Base-by-base conservation (phyloP, 306 rosid species). In the Astragalus membranaceus region DNA sequence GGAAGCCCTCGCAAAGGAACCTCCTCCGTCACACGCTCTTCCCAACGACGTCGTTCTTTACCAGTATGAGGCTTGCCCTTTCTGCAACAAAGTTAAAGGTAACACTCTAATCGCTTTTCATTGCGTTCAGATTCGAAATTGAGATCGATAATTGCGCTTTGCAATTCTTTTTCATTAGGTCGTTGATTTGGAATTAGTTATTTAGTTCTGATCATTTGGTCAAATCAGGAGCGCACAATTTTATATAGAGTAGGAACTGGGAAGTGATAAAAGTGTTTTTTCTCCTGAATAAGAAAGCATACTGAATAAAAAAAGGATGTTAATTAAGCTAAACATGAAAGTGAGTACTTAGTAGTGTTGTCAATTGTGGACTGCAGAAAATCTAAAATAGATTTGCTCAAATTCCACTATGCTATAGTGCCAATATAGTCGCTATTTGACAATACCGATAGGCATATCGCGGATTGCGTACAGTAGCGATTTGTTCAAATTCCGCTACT, bases 31-130 rank as follows among this genome's bases (percentile, higher is more conserved):
- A 1, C 87, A 85, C 42, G 70, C 79, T 65, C 67, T 92, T 9
- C 96, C 96, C 0, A 52, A 76, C 65, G 95, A 89, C 3, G 96
- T 89, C 3, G 88, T 92, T 64, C 98, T 92, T 44, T 92, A 92
- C 73, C 98, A 89, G 81, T 92, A 86, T 51, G 96, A 92, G 83
- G 96, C 95, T 37, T 92, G 98, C 78, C 98, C 98, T 60, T 92
- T 92, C 82, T 92, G 98, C 77, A 89, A 92, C 53, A 92, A 92
- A 86, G 98, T 92, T 52, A 92, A 86, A 88, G 96, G 98, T 88
- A 6, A 37, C 5, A 7, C 23, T 1, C 10, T 10, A 4, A 5
- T 11, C 4, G 11, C n/a, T 6, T 23, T 26, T 12, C 8, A n/a
- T 10, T 58, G 3, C 5, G 39, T 35, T 56, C 0, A 52, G 68